Base-by-base conservation (phyloP, 208 protist genomes). In the Leishmania martiniquensis region DNA sequence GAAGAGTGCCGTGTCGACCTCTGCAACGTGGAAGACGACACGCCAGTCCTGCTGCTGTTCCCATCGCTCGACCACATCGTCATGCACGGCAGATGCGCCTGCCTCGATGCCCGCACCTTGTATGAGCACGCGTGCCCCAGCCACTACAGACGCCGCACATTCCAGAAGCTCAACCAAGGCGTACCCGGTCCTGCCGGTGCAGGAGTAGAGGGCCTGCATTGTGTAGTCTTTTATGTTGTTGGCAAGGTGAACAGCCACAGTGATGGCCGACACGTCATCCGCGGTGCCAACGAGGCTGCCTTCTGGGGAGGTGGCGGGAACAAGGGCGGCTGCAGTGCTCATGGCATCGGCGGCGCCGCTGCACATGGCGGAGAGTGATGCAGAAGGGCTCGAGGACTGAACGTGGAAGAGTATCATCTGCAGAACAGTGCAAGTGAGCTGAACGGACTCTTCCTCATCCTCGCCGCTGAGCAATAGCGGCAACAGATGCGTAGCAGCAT, bases 401-500 rank as follows among this genome's bases (percentile, higher is more conserved):
- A 57, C 68, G 29, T 72, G 68, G 47, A 66, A 17, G 2, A 82
- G 54, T 29, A 77, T 51, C 62, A 54, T 68, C 47, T 54, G 60
- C 66, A 90, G 7, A 5, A 86, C 78, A 10, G 81, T 85, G 45
- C 86, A 81, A 25, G 84, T 77, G 37, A 87, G 75, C 1, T 78
- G 59, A 20, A 86, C 81, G 4, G 88, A 72, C 47, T 85, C 82
- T 25, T 57, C 77, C 42, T 85, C 82, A 5, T 34, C 77, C 55
- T 80, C 83, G 39, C 75, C 55, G 32, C 86, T 69, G 47, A 91
- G 76, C 55, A 93, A 47, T 4, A 93, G 71, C n/a, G 87, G 75
- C 1, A 73, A 75, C 29, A 88, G 77, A 10, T 60, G 47, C 29
- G 72, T 62, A 1, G 80, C 22, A 37, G 89, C 37, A 7, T 83